Evolutionary conservation across 768 basidiomycete genomes (phyloP), one percentile per base, ranked within the genome.

Genomic region (Mycena sanguinolenta): DNA sequence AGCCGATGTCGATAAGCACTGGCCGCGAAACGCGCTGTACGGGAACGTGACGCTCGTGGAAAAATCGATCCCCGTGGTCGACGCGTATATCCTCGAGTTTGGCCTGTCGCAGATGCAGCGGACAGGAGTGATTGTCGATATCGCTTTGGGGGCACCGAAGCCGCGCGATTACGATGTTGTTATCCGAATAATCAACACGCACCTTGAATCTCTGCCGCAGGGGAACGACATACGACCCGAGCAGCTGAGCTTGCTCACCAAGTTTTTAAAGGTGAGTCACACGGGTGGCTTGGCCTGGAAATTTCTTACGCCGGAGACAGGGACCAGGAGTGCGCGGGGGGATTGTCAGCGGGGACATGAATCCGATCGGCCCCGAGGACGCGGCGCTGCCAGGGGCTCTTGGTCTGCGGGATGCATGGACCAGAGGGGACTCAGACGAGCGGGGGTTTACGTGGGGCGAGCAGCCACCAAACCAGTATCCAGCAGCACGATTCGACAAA

Each of bases 1-100:
- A 0, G 82, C 84, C 28, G 83, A 84, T 28, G 73, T 81, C 10
- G 81, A 83, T 10, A 86, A 89, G 46, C n/a, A n/a, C n/a, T 95
- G 92, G 92, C 87, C 86, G 2, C 74, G 77, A 16, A 69, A 72
- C 2, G 82, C 84, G 16, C 38, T 25, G 8, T 93, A 92, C 75
- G 93, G 93, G n/a, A 90, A 85, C 67, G 88, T 92, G 57, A 94
- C 92, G 39, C 86, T 95, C 27, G 84, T 94, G 44, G 86, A 91
- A 72, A 84, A 87, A 50, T 84, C 83, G 58, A 77, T 92, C 19
- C 84, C 85, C 0, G 82, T 71, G 13, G 36, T 80, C 44, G 80
- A 82, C 53, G 82, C 87, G 34, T 82, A 85, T 36, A 85, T 86
- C 62, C 77, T 93, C 62, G 84, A 85, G 55, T 93, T 88, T 73